Conservation (phyloP, 2,329 filamentous ascomycete species). For the Microdochium bolleyi region DNA sequence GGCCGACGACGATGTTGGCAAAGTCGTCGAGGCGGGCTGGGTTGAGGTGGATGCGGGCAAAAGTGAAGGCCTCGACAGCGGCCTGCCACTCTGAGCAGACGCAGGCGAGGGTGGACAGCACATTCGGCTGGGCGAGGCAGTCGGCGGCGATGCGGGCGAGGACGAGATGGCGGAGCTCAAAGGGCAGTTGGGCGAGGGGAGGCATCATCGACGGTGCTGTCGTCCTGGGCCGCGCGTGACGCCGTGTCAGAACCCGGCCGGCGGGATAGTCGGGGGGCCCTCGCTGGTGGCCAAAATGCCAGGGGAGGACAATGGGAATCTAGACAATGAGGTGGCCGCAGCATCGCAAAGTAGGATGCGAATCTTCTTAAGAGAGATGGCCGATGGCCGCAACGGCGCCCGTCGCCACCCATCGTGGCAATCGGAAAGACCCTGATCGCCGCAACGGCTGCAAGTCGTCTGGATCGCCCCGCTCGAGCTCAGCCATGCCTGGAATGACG, state of each 20-base stretch:
- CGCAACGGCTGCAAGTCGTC: no score
- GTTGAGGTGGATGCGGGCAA: constrained; percentile 6
- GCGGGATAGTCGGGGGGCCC: background rate
- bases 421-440: no score
- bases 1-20: constrained; percentile 4
- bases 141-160: background rate
- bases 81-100: constrained; percentile 9
- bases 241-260: background rate
- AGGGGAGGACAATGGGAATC: no score
- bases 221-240: background rate
- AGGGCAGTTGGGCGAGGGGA: background rate
- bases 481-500: no score
- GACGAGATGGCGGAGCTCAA: background rate
- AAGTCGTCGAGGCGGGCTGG: constrained; percentile 7
- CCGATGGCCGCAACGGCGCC: no score
- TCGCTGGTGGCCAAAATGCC: no score
- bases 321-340: no score
- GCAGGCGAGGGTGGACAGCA: background rate
- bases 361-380: no score
- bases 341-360: no score
- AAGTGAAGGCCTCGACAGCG: constrained; percentile 7
- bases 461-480: no score
- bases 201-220: background rate
- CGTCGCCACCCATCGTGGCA: no score
- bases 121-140: background rate